Percentiles rank a stretch among this genome's conserved stretches.
Evolutionary conservation across 2,329 filamentous ascomycete species (phyloP).

Genomic region (Sarocladium strictum): DNA sequence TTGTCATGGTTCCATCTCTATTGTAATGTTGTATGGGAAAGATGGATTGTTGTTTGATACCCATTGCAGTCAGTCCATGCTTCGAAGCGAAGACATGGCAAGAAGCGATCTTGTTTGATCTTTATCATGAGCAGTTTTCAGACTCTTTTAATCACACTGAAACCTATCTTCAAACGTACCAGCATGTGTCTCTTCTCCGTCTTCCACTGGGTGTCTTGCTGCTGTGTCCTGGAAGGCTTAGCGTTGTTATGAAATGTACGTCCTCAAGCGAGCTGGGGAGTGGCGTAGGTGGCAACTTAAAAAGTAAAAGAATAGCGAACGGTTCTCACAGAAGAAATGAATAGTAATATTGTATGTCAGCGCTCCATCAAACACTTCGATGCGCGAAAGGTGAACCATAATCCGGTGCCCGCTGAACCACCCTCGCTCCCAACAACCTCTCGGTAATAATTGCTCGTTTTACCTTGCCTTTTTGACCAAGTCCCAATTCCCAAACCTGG

Average conservation of each 20-base stretch:
- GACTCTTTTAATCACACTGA: not conserved
- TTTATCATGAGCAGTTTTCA: too few relatives aligned
- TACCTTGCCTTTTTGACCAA: slow-evolving; percentile 12
- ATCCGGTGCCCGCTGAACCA: not conserved
- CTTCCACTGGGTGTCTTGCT: too few relatives aligned
- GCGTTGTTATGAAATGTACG: too few relatives aligned
- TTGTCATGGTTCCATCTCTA: slow-evolving; percentile 10
- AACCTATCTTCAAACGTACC: too few relatives aligned
- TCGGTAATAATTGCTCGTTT: not conserved
- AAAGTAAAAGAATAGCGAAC: not conserved
- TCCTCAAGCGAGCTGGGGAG: too few relatives aligned
- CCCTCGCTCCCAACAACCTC: slow-evolving; percentile 2
- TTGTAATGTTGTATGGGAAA: not conserved
- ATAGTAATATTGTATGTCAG: slow-evolving; percentile 10
- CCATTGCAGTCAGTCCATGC: not conserved
- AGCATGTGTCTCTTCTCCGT: too few relatives aligned
- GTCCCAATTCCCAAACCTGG: not conserved
- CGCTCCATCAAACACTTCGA: not conserved
- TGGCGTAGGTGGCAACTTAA: too few relatives aligned
- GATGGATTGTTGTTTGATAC: slow-evolving; percentile 13
- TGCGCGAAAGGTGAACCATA: not conserved
- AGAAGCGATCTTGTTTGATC: not conserved
- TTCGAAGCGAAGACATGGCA: not conserved
- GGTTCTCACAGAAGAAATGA: not conserved
- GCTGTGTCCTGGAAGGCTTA: too few relatives aligned